phyloP scores from a whole-genome alignment of 495 filamentous ascomycete species.

The Penicillium canariense region DNA sequence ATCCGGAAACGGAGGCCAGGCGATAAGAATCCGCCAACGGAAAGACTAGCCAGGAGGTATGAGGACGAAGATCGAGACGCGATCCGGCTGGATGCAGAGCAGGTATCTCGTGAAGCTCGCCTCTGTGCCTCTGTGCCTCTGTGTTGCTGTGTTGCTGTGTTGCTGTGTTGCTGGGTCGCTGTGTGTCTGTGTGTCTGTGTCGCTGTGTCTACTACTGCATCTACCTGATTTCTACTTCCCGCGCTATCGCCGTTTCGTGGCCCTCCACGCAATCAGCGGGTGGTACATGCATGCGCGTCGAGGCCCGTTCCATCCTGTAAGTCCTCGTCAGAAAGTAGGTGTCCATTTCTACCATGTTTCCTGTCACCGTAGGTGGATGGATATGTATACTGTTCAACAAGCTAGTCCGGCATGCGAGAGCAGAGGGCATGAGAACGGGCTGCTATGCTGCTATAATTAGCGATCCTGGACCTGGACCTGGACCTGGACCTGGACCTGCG shows the following conservation, averaged over 20 bases:
- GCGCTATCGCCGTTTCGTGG: constrained; percentile 15
- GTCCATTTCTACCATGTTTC: not conserved
- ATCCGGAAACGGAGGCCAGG: constrained; percentile 39
- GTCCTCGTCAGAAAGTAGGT: not conserved
- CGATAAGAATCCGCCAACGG: constrained; percentile 28
- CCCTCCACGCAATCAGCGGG: constrained; percentile 22
- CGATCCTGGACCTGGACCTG: too few relatives aligned
- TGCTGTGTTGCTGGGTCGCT: too few relatives aligned
- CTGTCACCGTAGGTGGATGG: too few relatives aligned
- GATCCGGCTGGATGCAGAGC: constrained; percentile 1
- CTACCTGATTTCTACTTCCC: not conserved
- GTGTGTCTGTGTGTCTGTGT: too few relatives aligned
- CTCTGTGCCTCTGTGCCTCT: too few relatives aligned
- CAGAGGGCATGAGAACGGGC: not conserved
- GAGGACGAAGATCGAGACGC: not conserved
- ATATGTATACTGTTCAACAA: too few relatives aligned
- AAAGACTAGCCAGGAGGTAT: constrained; percentile 8
- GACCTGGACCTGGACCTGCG: too few relatives aligned
- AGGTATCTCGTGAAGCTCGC: too few relatives aligned
- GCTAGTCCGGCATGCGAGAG: not conserved
- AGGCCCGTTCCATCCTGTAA: too few relatives aligned
- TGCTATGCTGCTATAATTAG: constrained; percentile 9
- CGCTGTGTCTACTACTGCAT: too few relatives aligned
- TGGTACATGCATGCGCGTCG: not conserved
- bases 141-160: too few relatives aligned